Evolutionary conservation across 257 asterid species (phyloP).

Genomic region (Gentiana dahurica): DNA sequence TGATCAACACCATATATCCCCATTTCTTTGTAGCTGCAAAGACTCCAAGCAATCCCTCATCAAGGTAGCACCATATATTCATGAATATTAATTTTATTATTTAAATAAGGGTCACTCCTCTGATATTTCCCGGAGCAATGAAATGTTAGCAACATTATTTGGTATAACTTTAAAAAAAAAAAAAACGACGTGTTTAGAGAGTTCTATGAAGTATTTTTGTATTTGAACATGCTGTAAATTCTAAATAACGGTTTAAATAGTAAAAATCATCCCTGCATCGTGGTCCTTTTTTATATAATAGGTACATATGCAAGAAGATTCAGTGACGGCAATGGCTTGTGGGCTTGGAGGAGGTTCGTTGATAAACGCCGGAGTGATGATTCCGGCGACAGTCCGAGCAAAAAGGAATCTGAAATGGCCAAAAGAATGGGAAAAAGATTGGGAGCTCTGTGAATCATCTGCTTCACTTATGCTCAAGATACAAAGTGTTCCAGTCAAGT

Average conservation of each 20-base stretch:
- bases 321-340: slow-evolving; percentile 40
- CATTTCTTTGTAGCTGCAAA: too few species aligned
- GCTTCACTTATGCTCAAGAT: slow-evolving; percentile 35
- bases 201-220: too few species aligned
- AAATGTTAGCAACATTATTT: background rate
- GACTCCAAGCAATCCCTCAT: too few species aligned
- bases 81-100: too few species aligned
- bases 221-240: too few species aligned
- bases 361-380: slow-evolving; percentile 43
- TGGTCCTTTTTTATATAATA: slow-evolving; percentile 2
- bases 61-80: too few species aligned
- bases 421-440: slow-evolving; percentile 40
- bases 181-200: too few species aligned
- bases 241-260: too few species aligned
- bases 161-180: background rate
- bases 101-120: background rate
- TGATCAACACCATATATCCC: too few species aligned
- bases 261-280: too few species aligned
- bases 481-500: slow-evolving; percentile 30
- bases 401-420: slow-evolving; percentile 44
- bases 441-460: slow-evolving; percentile 34
- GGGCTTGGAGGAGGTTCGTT: slow-evolving; percentile 65
- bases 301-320: slow-evolving; percentile 31
- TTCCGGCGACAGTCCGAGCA: slow-evolving; percentile 29
- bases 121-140: background rate